Conservation (phyloP, 768 basidiomycete species). For the Stropharia rugosoannulata region DNA sequence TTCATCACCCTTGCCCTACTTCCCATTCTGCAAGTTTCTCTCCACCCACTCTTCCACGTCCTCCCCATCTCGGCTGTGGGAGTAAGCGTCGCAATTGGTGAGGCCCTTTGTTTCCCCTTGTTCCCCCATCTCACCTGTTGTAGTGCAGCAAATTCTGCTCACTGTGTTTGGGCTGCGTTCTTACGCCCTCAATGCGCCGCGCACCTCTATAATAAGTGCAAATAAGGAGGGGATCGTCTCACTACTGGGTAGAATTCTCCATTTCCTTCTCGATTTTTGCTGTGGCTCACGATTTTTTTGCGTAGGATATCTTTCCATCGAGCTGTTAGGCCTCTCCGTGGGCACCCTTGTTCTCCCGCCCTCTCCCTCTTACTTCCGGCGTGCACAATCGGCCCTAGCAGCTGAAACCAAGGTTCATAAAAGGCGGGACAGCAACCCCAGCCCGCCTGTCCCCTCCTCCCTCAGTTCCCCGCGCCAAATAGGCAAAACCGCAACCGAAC, state of each 20-base stretch:
- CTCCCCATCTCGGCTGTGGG: conserved; percentile 65
- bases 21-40: conserved; percentile 65
- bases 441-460: no score
- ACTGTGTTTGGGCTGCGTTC: conserved; percentile 52
- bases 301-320: conserved; percentile 83
- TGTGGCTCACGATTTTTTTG: no score
- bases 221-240: conserved; percentile 95
- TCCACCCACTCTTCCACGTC: conserved; percentile 63
- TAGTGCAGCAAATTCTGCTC: conserved; percentile 74
- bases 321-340: conserved; percentile 78
- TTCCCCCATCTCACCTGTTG: neutral
- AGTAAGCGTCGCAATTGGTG: conserved; percentile 57
- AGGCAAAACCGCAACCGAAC: conserved; percentile 74
- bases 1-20: conserved; percentile 89
- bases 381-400: conserved; percentile 39
- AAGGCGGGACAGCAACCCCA: neutral
- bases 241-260: conserved; percentile 51
- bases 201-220: conserved; percentile 61
- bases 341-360: conserved; percentile 84
- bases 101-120: conserved; percentile 15
- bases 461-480: conserved; percentile 48
- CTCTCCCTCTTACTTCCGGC: conserved; percentile 63
- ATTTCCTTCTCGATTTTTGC: neutral
- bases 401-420: conserved; percentile 13
- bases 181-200: conserved; percentile 66